These are phyloP conservation scores for Guyanaporus albipodus DNA, from an alignment of 768 basidiomycete genomes.

Conservation along the genomic window DNA sequence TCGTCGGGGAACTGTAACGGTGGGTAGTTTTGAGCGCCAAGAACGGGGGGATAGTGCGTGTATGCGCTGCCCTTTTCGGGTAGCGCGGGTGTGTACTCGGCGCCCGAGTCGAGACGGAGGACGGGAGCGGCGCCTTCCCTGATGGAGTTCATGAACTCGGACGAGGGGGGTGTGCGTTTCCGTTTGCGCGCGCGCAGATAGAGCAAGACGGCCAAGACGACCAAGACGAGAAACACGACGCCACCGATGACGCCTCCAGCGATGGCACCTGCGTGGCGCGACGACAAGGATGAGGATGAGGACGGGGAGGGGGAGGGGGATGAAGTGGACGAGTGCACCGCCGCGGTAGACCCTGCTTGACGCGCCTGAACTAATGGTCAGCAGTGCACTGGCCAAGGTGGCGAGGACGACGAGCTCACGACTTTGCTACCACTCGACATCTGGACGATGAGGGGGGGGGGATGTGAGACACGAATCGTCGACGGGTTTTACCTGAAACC, in stretches of 20 bases:
- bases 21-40: too few relatives aligned
- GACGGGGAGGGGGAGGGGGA: not conserved
- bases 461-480: not conserved
- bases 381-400: not conserved
- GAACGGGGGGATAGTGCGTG: constrained; percentile 3
- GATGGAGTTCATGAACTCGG: constrained; percentile 47
- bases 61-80: constrained; percentile 15
- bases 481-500: constrained; percentile 3
- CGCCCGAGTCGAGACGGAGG: constrained; percentile 27
- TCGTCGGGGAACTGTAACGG: constrained; percentile 15
- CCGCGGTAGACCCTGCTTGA: too few relatives aligned
- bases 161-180: constrained; percentile 50
- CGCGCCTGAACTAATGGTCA: too few relatives aligned
- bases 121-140: constrained; percentile 21
- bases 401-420: constrained; percentile 4
- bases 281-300: not conserved
- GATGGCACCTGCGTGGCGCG: constrained; percentile 40
- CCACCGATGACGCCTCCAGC: constrained; percentile 54
- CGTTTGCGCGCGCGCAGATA: constrained; percentile 39
- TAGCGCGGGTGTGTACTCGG: constrained; percentile 8
- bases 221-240: constrained; percentile 36
- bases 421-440: constrained; percentile 1
- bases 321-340: too few relatives aligned
- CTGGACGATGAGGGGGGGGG: not conserved
- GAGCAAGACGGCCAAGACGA: constrained; percentile 35